Conservation (phyloP, 108 stramenopile genomes). For the Pelagomonas calceolata region DNA sequence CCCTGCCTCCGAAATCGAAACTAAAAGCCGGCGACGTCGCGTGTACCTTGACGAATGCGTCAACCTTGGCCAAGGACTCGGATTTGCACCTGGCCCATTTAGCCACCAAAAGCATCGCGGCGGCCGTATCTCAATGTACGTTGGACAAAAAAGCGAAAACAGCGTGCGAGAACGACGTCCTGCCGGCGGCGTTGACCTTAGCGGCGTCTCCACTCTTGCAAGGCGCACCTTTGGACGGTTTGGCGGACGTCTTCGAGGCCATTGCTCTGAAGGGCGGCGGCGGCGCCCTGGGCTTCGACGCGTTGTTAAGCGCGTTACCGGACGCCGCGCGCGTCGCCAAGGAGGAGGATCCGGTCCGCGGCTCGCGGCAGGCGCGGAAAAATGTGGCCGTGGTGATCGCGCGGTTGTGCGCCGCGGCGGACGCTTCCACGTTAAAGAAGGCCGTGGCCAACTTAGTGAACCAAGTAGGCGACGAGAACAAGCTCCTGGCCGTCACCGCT, state of each 20-base stretch:
- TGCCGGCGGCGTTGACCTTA: slow-evolving; percentile 43
- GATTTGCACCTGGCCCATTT: slow-evolving; percentile 85
- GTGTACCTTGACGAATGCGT: slow-evolving; percentile 57
- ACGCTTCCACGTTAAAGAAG: slow-evolving; percentile 29
- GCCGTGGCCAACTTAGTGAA: slow-evolving; percentile 38
- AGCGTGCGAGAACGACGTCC: not conserved
- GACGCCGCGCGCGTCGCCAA: slow-evolving; percentile 12
- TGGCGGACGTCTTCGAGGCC: slow-evolving; percentile 56
- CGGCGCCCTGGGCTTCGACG: slow-evolving; percentile 49
- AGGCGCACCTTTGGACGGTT: slow-evolving; percentile 63
- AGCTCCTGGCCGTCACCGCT: slow-evolving; percentile 67
- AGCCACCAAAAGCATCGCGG: slow-evolving; percentile 29
- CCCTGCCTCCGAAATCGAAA: no score
- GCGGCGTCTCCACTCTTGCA: slow-evolving; percentile 78
- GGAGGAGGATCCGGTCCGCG: slow-evolving; percentile 23
- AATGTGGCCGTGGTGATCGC: slow-evolving; percentile 71
- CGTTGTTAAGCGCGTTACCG: slow-evolving; percentile 50
- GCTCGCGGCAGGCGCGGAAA: slow-evolving; percentile 52
- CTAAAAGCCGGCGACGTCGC: slow-evolving; percentile 42
- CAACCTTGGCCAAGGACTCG: slow-evolving; percentile 61
- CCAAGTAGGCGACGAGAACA: slow-evolving; percentile 12
- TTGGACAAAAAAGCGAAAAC: not conserved
- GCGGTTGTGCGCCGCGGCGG: slow-evolving; percentile 43
- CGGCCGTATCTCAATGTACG: slow-evolving; percentile 12
- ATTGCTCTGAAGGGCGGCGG: slow-evolving; percentile 34